Evolutionary conservation across 306 rosid genomes (phyloP).

Genomic region (Cucumis sativus): DNA sequence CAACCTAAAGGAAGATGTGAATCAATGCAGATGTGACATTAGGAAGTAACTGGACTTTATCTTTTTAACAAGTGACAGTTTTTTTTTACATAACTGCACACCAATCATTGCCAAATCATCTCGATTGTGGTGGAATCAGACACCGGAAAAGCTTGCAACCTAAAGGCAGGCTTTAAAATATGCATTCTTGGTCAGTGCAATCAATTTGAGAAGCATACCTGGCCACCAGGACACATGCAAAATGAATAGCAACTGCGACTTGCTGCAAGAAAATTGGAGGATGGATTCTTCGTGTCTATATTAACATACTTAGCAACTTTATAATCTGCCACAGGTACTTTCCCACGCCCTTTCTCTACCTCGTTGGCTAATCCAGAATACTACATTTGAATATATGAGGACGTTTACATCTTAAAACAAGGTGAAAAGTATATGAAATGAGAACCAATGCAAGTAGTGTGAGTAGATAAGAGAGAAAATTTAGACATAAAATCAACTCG

Average conservation of each 20-base stretch:
- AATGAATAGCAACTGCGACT: constrained; percentile 83
- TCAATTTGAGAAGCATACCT: constrained; percentile 37
- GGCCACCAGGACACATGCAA: constrained; percentile 99
- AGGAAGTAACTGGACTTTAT: not conserved
- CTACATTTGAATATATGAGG: constrained; percentile 16
- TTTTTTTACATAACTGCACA: not conserved
- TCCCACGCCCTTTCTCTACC: constrained; percentile 77
- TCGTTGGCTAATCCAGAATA: constrained; percentile 80
- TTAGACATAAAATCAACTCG: not conserved
- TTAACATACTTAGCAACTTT: constrained; percentile 59
- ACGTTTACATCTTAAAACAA: not conserved
- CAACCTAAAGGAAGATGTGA: no score
- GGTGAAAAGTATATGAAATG: not conserved
- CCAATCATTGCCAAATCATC: not conserved
- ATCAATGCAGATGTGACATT: not conserved
- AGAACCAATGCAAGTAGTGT: not conserved
- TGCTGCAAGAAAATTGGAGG: constrained; percentile 24
- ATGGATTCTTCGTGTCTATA: constrained; percentile 17
- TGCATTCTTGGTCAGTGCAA: constrained; percentile 4
- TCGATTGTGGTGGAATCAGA: not conserved
- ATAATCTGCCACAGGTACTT: constrained; percentile 94
- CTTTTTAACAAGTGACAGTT: not conserved
- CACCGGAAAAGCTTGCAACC: not conserved
- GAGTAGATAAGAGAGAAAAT: not conserved
- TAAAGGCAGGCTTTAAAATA: constrained; percentile 1